phyloP scores from a whole-genome alignment of 2,329 filamentous ascomycete species.

The Fusarium pseudocircinatum region DNA sequence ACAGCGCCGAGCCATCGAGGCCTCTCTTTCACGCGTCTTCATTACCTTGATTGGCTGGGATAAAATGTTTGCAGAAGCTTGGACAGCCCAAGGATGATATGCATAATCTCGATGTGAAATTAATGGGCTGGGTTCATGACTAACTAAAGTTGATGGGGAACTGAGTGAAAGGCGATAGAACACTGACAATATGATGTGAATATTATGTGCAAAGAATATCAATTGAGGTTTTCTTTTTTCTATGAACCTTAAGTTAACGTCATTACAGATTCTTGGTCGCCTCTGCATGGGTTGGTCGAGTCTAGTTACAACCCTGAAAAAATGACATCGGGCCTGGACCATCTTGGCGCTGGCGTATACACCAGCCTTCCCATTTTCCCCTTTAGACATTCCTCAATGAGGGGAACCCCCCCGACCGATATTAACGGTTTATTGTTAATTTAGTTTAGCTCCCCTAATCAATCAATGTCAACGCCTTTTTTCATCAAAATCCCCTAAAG shows the following conservation, averaged over 20 bases:
- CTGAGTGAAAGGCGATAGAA: neutral
- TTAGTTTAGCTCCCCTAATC: slow-evolving; percentile 19
- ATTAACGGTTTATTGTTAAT: slow-evolving; percentile 13
- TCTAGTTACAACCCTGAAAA: slow-evolving; percentile 3
- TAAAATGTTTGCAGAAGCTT: neutral
- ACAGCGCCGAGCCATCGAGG: neutral
- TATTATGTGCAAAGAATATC: neutral
- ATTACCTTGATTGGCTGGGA: neutral
- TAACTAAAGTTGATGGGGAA: neutral
- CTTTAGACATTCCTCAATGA: slow-evolving; percentile 18
- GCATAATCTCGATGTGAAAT: slow-evolving; percentile 4
- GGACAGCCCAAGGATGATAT: neutral
- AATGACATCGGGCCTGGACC: neutral
- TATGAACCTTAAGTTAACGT: slow-evolving; percentile 10
- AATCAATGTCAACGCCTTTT: slow-evolving; percentile 7
- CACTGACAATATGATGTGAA: neutral
- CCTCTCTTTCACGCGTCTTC: neutral
- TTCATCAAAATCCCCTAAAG: neutral
- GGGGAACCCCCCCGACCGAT: slow-evolving; percentile 17
- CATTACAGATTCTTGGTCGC: neutral
- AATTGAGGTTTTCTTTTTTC: neutral
- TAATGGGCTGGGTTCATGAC: neutral
- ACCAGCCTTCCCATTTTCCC: slow-evolving; percentile 29
- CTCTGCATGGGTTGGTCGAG: neutral
- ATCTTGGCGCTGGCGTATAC: slow-evolving; percentile 13